Conservation (phyloP, 805 yeast genomes). For the Yarrowia sp. region DNA sequence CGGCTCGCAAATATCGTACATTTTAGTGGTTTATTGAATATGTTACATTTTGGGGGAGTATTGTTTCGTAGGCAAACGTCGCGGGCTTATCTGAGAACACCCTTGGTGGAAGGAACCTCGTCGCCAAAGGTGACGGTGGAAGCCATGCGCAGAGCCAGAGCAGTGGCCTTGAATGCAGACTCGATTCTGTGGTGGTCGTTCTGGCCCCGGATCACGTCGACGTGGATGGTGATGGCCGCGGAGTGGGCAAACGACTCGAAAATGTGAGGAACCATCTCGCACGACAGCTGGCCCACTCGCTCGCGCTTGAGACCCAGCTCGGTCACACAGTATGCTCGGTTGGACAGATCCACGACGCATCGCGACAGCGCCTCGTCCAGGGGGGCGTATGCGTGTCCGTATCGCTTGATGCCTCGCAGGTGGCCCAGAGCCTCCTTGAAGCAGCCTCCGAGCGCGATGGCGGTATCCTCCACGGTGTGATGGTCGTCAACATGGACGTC, state of each 20-base stretch:
- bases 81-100: constrained; percentile 53
- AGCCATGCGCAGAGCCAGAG: constrained; percentile 87
- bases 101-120: constrained; percentile 96
- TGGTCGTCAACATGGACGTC: constrained; percentile 96
- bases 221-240: constrained; percentile 88
- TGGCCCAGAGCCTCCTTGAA: constrained; percentile 88
- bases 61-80: too few species aligned
- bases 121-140: constrained; percentile 75
- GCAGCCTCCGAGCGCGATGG: constrained; percentile 85
- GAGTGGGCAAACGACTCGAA: constrained; percentile 90
- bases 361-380: constrained; percentile 93
- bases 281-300: constrained; percentile 83
- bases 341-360: constrained; percentile 93
- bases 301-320: constrained; percentile 90
- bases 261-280: constrained; percentile 98
- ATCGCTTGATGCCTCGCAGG: constrained; percentile 85
- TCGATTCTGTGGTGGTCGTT: constrained; percentile 97
- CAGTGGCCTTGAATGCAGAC: constrained; percentile 93
- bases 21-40: background rate
- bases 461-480: constrained; percentile 94
- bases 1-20: too few species aligned
- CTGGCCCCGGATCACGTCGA: constrained; percentile 87
- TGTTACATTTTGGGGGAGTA: background rate
- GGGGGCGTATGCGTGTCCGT: constrained; percentile 93
- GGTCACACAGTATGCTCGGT: constrained; percentile 86